A percentile compares a stretch with the other conserved stretches of the same genome.
phyloP scores from a whole-genome alignment of 2,329 filamentous ascomycete species.

The Mycosphaerelloides madeirae region DNA sequence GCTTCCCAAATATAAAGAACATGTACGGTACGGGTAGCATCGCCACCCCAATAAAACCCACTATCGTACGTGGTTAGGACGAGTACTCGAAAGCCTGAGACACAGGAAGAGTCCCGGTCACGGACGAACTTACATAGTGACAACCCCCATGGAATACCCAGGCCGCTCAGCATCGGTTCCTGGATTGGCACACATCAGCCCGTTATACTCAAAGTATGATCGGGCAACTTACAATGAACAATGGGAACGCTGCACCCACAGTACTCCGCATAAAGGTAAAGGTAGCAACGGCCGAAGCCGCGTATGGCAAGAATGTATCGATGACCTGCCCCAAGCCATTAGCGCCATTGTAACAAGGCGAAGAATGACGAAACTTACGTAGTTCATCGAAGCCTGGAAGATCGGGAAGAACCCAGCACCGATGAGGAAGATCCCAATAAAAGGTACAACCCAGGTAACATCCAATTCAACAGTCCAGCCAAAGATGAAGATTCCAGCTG shows the following conservation, averaged over 20 bases:
- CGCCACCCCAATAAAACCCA: not conserved
- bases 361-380: not conserved
- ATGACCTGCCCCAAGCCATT: not conserved
- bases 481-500: slow-evolving; percentile 41
- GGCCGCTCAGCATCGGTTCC: not conserved
- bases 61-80: too few relatives aligned
- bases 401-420: not conserved
- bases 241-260: not conserved
- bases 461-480: slow-evolving; percentile 35
- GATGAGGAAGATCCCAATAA: slow-evolving; percentile 28
- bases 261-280: not conserved
- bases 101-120: too few relatives aligned
- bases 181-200: not conserved
- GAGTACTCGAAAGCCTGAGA: too few relatives aligned
- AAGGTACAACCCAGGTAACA: slow-evolving; percentile 38
- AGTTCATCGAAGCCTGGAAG: not conserved
- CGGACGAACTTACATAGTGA: too few relatives aligned
- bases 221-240: not conserved
- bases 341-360: not conserved
- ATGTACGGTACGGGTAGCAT: not conserved
- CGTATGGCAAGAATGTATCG: not conserved
- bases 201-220: not conserved
- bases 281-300: not conserved
- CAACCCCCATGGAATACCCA: not conserved
- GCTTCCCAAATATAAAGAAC: not conserved